Conservation (phyloP, 257 asterid genomes). For the Salvia hispanica region DNA sequence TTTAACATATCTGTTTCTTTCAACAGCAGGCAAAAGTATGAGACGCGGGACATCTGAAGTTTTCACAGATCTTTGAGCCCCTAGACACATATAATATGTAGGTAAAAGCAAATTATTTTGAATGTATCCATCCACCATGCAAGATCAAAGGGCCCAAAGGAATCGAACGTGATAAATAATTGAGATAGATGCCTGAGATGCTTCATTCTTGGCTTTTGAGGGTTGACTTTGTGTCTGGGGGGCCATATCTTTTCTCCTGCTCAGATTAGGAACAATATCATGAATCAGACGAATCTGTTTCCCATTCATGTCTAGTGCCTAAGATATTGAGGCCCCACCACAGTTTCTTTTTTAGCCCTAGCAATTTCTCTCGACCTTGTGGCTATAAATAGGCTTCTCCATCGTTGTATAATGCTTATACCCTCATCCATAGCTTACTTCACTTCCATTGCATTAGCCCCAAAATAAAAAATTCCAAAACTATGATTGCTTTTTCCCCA, state of each 20-base stretch:
- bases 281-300: slow-evolving; percentile 44
- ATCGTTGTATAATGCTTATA: slow-evolving; percentile 15
- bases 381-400: slow-evolving; percentile 47
- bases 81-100: background rate
- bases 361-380: slow-evolving; percentile 20
- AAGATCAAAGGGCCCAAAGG: slow-evolving; percentile 23
- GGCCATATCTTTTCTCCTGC: slow-evolving; percentile 34
- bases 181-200: slow-evolving; percentile 36
- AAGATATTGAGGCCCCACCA: slow-evolving; percentile 46
- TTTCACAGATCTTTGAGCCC: background rate
- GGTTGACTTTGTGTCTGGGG: slow-evolving; percentile 56
- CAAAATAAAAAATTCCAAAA: slow-evolving; percentile 34
- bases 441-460: slow-evolving; percentile 6
- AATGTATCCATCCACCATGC: slow-evolving; percentile 17
- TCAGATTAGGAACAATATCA: slow-evolving; percentile 26
- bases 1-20: slow-evolving; percentile 33
- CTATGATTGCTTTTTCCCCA: slow-evolving; percentile 67
- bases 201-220: slow-evolving; percentile 53
- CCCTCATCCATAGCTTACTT: slow-evolving; percentile 19
- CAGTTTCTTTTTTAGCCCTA: background rate
- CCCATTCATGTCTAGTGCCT: slow-evolving; percentile 44
- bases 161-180: slow-evolving; percentile 36
- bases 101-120: slow-evolving; percentile 22
- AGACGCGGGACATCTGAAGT: slow-evolving; percentile 37
- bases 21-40: slow-evolving; percentile 33